These are phyloP conservation scores for Lipomyces sp. DNA, from an alignment of 805 yeast genomes.

Conservation along the genomic window DNA sequence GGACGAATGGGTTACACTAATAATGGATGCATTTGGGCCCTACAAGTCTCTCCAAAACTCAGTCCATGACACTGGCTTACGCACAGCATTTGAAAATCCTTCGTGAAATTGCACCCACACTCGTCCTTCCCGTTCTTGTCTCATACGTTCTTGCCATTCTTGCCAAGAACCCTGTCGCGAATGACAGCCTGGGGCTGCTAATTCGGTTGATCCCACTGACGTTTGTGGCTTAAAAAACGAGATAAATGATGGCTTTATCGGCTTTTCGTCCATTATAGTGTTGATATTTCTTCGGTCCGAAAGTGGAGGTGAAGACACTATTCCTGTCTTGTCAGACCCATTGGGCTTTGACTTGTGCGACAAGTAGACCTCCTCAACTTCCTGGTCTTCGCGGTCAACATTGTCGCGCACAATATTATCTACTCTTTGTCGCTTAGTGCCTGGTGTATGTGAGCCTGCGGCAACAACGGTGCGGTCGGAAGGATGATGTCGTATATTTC, in stretches of 20 bases:
- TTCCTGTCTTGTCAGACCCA: neutral
- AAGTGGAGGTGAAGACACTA: neutral
- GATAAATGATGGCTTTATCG: neutral
- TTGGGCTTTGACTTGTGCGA: conserved; percentile 1
- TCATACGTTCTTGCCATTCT: conserved; percentile 10
- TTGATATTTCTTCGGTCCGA: neutral
- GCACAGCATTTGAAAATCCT: conserved; percentile 86
- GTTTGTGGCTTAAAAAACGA: conserved; percentile 10
- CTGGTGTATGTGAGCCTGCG: neutral
- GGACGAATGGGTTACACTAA: neutral
- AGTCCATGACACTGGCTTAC: conserved; percentile 76
- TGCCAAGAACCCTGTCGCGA: conserved; percentile 19
- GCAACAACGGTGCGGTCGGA: neutral
- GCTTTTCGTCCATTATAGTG: neutral
- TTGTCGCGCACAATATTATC: neutral
- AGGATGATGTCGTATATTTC: neutral
- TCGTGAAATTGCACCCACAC: conserved; percentile 87
- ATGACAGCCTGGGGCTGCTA: conserved; percentile 5
- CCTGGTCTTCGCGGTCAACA: neutral
- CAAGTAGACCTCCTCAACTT: neutral
- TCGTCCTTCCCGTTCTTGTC: conserved; percentile 35
- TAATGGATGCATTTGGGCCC: conserved; percentile 21
- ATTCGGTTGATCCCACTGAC: neutral
- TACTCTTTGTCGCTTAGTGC: neutral
- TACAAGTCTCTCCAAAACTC: conserved; percentile 56